Conservation (phyloP, 2,329 filamentous ascomycete species). For the Aspergillus clavatus region DNA sequence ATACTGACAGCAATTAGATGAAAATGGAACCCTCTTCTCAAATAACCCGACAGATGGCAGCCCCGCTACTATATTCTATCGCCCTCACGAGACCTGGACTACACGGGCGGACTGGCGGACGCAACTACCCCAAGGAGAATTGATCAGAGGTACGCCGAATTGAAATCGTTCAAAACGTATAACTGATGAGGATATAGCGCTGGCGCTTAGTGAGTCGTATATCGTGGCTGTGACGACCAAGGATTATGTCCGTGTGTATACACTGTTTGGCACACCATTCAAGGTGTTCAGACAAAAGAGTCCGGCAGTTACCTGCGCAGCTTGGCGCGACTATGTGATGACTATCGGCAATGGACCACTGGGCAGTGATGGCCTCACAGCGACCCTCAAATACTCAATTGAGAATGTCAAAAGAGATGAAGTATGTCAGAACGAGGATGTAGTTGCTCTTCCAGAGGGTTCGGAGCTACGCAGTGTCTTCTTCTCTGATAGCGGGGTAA, state of each 20-base stretch:
- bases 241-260: conserved; percentile 89
- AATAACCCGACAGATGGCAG: conserved; percentile 64
- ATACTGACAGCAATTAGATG: conserved; percentile 44
- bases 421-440: conserved; percentile 90
- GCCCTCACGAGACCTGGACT: conserved; percentile 96
- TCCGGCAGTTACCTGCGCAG: conserved; percentile 87
- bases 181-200: conserved; percentile 46
- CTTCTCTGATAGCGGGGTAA: conserved; percentile 84
- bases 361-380: conserved; percentile 64
- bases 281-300: conserved; percentile 89
- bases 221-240: conserved; percentile 81
- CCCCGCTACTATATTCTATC: conserved; percentile 85
- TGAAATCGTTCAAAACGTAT: background rate
- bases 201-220: conserved; percentile 87
- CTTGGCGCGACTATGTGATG: conserved; percentile 93
- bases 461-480: conserved; percentile 75
- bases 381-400: conserved; percentile 81
- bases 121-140: conserved; percentile 78
- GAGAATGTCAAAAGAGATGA: conserved; percentile 93
- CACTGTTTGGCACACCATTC: conserved; percentile 83
- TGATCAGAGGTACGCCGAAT: conserved; percentile 53
- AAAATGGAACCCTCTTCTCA: conserved; percentile 79
- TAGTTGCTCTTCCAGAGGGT: conserved; percentile 74
- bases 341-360: conserved; percentile 91
- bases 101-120: conserved; percentile 85